Evolutionary conservation across 345 rosid genomes (phyloP).

Genomic region (Gynandropsis gynandra): DNA sequence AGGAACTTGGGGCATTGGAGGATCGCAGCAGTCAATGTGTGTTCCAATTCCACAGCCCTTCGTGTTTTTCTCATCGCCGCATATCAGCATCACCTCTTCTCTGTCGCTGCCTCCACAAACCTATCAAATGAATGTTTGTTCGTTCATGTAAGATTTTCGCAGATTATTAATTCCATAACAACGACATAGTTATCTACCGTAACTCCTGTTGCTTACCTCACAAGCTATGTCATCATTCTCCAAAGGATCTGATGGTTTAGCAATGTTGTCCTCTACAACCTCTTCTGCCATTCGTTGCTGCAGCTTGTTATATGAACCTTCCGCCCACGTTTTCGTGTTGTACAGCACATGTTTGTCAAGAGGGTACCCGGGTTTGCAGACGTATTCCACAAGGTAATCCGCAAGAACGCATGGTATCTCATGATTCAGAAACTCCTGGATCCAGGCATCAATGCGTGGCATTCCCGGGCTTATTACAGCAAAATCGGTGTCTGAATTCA

Average conservation of each 20-base stretch:
- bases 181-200: too few relatives aligned
- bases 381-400: slow-evolving; percentile 91
- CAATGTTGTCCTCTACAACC: too few relatives aligned
- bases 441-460: slow-evolving; percentile 62
- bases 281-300: slow-evolving; percentile 37
- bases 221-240: background rate
- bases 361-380: slow-evolving; percentile 83
- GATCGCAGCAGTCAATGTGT: slow-evolving; percentile 65
- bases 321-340: slow-evolving; percentile 71
- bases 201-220: background rate
- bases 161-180: too few relatives aligned
- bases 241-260: too few relatives aligned
- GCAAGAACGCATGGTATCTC: slow-evolving; percentile 78
- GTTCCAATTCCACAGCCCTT: slow-evolving; percentile 52
- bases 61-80: slow-evolving; percentile 49
- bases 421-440: slow-evolving; percentile 73
- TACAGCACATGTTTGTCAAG: slow-evolving; percentile 77
- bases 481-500: slow-evolving; percentile 61
- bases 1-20: slow-evolving; percentile 49
- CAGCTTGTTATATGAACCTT: slow-evolving; percentile 47
- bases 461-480: slow-evolving; percentile 79
- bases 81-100: slow-evolving; percentile 63
- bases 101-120: slow-evolving; percentile 44
- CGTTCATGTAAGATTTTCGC: too few relatives aligned
- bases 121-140: background rate